Evolutionary conservation across 2,329 filamentous ascomycete genomes (phyloP).

Genomic region (Hirsutella minnesotensis): DNA sequence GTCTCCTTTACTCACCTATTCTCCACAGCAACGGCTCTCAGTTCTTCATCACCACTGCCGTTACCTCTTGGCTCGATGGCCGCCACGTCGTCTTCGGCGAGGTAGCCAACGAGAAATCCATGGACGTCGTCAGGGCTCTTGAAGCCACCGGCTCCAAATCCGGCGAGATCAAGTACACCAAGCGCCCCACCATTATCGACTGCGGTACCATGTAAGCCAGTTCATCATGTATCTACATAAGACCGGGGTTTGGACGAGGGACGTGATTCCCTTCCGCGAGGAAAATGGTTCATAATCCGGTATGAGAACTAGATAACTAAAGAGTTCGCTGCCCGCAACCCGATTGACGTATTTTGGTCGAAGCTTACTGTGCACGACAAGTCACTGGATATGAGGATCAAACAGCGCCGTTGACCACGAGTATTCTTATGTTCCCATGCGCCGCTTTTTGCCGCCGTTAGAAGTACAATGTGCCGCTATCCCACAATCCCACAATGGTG

Average conservation of each 20-base stretch:
- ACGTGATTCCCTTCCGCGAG: conserved; percentile 1
- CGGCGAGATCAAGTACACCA: conserved; percentile 43
- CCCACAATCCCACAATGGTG: too few relatives aligned
- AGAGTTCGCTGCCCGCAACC: neutral
- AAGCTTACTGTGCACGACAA: too few relatives aligned
- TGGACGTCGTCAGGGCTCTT: conserved; percentile 46
- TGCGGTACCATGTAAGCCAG: conserved; percentile 35
- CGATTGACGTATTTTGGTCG: neutral
- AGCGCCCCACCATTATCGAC: conserved; percentile 46
- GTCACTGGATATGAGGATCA: too few relatives aligned
- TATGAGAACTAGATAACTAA: conserved; percentile 1
- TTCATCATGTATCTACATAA: too few relatives aligned
- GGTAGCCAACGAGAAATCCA: conserved; percentile 40
- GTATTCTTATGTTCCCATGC: neutral
- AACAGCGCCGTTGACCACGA: neutral
- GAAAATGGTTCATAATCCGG: neutral
- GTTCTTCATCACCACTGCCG: conserved; percentile 94
- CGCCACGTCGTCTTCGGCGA: conserved; percentile 80
- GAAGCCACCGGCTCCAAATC: conserved; percentile 46
- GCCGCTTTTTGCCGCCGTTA: neutral
- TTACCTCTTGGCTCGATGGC: conserved; percentile 74
- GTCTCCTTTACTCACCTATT: conserved; percentile 8
- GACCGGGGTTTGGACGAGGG: neutral
- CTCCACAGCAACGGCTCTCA: conserved; percentile 80
- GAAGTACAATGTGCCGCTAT: too few relatives aligned